Evolutionary conservation across 106 monocot genomes (phyloP).

Genomic region (Chionographis japonica): DNA sequence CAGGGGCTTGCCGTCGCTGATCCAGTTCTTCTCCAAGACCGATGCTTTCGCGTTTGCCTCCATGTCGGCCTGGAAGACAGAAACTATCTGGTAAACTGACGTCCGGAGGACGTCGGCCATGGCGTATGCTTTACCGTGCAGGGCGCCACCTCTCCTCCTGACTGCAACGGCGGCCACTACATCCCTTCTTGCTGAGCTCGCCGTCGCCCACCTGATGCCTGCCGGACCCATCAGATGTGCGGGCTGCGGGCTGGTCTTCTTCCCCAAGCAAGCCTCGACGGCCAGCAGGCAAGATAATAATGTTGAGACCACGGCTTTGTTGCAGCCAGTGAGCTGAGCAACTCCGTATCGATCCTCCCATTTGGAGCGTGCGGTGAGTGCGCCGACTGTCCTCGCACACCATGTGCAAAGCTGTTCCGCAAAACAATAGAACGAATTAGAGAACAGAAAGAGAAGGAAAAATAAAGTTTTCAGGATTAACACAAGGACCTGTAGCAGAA

Average conservation of each 20-base stretch:
- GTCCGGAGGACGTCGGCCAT: slow-evolving; percentile 87
- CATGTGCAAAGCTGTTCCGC: slow-evolving; percentile 59
- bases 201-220: slow-evolving; percentile 67
- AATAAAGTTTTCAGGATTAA: not conserved
- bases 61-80: slow-evolving; percentile 67
- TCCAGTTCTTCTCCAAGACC: slow-evolving; percentile 78
- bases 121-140: slow-evolving; percentile 66
- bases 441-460: not conserved
- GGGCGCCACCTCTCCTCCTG: slow-evolving; percentile 34
- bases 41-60: slow-evolving; percentile 48
- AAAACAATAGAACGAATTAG: not conserved
- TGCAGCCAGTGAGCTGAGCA: slow-evolving; percentile 82
- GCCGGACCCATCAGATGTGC: slow-evolving; percentile 54
- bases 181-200: slow-evolving; percentile 35
- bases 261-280: slow-evolving; percentile 83
- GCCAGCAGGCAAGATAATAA: slow-evolving; percentile 70
- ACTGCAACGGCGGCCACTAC: slow-evolving; percentile 12
- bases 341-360: slow-evolving; percentile 87
- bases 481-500: no score
- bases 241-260: slow-evolving; percentile 69
- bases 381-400: slow-evolving; percentile 58
- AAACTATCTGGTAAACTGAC: slow-evolving; percentile 75
- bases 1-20: slow-evolving; percentile 60
- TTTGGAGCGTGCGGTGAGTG: slow-evolving; percentile 70
- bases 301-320: slow-evolving; percentile 54